phyloP scores from a whole-genome alignment of 805 yeast species.

The Cyberlindnera mississippiensis region DNA sequence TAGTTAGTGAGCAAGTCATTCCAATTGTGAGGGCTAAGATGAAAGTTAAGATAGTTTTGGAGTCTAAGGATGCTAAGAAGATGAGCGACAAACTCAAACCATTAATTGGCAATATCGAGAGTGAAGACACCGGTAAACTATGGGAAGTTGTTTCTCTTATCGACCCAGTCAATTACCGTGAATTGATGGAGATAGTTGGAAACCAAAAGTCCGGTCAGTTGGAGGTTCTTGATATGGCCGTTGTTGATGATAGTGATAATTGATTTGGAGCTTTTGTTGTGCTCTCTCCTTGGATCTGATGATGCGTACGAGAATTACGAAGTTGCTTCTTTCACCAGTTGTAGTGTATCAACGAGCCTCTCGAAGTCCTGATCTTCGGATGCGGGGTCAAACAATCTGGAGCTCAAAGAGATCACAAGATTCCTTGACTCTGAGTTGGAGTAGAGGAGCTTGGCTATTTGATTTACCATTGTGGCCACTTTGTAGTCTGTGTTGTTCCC shows the following conservation, averaged over 20 bases:
- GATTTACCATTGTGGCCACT: constrained; percentile 21
- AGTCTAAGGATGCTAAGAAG: constrained; percentile 47
- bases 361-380: constrained; percentile 10
- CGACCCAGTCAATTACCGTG: constrained; percentile 82
- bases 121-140: constrained; percentile 38
- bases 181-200: constrained; percentile 54
- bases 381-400: constrained; percentile 19
- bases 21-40: constrained; percentile 94
- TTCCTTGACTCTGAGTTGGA: constrained; percentile 17
- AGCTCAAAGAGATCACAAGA: constrained; percentile 24
- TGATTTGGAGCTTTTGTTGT: too few relatives aligned
- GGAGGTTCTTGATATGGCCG: constrained; percentile 88
- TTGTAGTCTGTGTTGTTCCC: constrained; percentile 20
- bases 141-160: constrained; percentile 66
- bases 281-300: too few relatives aligned
- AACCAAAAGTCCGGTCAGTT: constrained; percentile 56
- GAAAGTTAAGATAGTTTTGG: constrained; percentile 69
- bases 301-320: too few relatives aligned
- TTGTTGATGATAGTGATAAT: constrained; percentile 54
- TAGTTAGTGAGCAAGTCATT: constrained; percentile 74
- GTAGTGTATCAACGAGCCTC: constrained; percentile 15
- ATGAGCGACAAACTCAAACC: constrained; percentile 40
- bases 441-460: constrained; percentile 22
- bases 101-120: constrained; percentile 40
- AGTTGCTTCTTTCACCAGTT: constrained; percentile 11